Evolutionary conservation across 352 stramenopile genomes (phyloP), one percentile per base, ranked within the genome.

Genomic region (Phytophthora lateralis): DNA sequence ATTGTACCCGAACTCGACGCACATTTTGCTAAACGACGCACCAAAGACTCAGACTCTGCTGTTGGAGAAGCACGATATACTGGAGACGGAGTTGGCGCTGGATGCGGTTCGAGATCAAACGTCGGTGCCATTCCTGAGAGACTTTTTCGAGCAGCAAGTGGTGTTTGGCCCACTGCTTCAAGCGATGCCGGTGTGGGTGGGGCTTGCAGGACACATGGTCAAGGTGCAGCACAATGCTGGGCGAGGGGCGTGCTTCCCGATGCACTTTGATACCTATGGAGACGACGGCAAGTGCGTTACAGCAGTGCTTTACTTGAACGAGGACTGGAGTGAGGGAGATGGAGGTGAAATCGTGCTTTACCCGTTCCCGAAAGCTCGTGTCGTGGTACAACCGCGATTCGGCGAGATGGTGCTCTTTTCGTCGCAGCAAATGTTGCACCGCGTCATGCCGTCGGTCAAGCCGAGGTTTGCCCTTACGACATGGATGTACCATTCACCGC

Each of bases 211-310:
- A 10, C 73, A 83, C 47, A 89, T 91, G 79, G 49, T 92, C 51
- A 95, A 96, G 63, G 60, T 95, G 10, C 88, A 96, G 63, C 77
- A 83, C 50, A 96, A 91, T 49, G 69, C 85, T 47, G 88, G 88
- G 46, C 48, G 60, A 48, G 85, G 86, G 14, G 88, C 85, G 2
- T 95, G 86, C 62, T 96, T 96, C 53, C 88, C 88, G 0, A 75
- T 90, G 69, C 88, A 96, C 52, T 95, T 91, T 41, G 88, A 96
- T 63, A 85, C 86, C 32, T 92, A 91, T 50, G 87, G 85, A 1
- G 78, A 89, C 63, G 82, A 92, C 42, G 82, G 82, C 66, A 95
- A 94, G 68, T 89, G 81, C 49, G 58, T 96, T 51, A 96, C 85
- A 1, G 85, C 80, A 4, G 80, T 96, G 45, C 55, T 96, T 12